Conservation (phyloP, 768 basidiomycete genomes). For the Boletus tomentosulus region DNA sequence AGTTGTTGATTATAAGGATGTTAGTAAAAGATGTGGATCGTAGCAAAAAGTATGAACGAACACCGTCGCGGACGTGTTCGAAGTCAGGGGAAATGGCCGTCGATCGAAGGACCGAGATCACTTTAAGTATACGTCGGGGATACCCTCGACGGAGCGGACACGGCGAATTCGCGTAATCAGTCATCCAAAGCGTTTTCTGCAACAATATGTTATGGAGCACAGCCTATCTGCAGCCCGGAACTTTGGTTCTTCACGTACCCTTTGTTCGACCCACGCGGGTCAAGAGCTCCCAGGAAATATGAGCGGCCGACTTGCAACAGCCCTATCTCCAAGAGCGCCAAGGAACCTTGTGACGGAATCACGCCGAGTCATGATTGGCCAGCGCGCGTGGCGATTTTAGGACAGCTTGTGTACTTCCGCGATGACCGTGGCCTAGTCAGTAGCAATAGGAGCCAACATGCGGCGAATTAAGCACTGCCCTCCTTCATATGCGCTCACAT, state of each 20-base stretch:
- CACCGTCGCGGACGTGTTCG: slow-evolving; percentile 22
- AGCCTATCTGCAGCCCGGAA: slow-evolving; percentile 3
- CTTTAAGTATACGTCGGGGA: slow-evolving; percentile 27
- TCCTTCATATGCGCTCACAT: slow-evolving; percentile 3
- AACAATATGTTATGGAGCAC: slow-evolving; percentile 4
- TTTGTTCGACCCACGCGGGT: slow-evolving; percentile 20
- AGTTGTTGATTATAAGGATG: slow-evolving; percentile 21
- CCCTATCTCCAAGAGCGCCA: slow-evolving; percentile 1
- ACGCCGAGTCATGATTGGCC: slow-evolving; percentile 14
- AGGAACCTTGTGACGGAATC: slow-evolving; percentile 8
- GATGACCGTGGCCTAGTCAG: slow-evolving; percentile 23
- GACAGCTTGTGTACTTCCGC: slow-evolving; percentile 10
- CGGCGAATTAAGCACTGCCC: slow-evolving; percentile 13
- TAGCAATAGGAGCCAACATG: background rate
- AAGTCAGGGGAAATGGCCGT: slow-evolving; percentile 13
- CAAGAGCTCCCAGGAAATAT: slow-evolving; percentile 14
- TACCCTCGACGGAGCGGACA: slow-evolving; percentile 20
- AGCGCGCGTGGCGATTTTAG: slow-evolving; percentile 6
- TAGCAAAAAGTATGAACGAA: slow-evolving; percentile 13
- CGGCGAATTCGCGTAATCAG: slow-evolving; percentile 23
- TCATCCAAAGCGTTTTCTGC: slow-evolving; percentile 3
- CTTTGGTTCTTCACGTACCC: slow-evolving; percentile 5
- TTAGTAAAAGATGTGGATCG: slow-evolving; percentile 14
- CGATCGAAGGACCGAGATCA: slow-evolving; percentile 11
- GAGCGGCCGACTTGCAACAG: slow-evolving; percentile 10